Percentiles rank a stretch among this genome's conserved stretches.
Conservation (phyloP, 2,329 filamentous ascomycete species). For the Pseudogymnoascus sp. region DNA sequence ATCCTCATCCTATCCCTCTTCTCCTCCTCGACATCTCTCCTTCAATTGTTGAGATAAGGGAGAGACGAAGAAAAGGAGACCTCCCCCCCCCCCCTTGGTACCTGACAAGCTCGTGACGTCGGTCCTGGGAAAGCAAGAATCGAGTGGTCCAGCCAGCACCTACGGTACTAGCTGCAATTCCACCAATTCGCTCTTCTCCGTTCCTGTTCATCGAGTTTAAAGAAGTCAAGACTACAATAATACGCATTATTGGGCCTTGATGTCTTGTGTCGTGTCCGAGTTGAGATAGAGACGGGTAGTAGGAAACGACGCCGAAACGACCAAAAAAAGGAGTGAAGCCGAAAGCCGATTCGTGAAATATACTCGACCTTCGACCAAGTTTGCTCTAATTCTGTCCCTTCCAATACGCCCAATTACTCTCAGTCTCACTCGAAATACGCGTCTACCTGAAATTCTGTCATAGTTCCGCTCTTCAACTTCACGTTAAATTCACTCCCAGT, state of each 20-base stretch:
- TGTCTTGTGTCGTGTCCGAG: conserved; percentile 8
- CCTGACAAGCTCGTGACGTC: conserved; percentile 7
- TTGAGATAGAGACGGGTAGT: conserved; percentile 8
- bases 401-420: conserved; percentile 3
- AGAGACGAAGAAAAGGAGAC: neutral
- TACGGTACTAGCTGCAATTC: neutral
- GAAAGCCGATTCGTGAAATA: neutral
- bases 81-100: neutral
- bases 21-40: conserved; percentile 5
- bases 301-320: neutral
- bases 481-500: conserved; percentile 8
- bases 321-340: neutral
- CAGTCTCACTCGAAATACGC: neutral
- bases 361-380: neutral
- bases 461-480: conserved; percentile 5
- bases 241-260: neutral
- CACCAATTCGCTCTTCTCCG: neutral
- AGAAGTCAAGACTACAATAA: neutral
- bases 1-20: conserved; percentile 9
- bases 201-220: neutral
- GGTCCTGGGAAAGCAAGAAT: neutral
- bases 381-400: conserved; percentile 6
- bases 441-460: conserved; percentile 3
- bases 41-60: neutral
- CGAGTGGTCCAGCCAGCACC: conserved; percentile 3